Evolutionary conservation across 495 filamentous ascomycete genomes (phyloP).

Genomic region (Aspergillus cavernicola): DNA sequence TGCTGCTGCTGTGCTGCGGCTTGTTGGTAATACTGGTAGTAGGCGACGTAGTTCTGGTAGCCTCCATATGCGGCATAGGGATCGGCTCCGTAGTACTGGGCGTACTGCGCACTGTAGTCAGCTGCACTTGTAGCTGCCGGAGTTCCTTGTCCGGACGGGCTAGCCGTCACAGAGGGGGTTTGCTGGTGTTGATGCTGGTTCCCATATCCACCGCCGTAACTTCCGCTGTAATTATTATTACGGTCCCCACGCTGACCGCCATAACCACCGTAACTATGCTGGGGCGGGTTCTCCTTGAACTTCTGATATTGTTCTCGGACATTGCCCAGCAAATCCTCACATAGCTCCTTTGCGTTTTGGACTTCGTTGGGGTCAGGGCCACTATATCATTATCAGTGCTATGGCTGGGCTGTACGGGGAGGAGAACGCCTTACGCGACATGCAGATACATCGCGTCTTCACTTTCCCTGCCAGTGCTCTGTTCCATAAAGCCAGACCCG

Average conservation of each 20-base stretch:
- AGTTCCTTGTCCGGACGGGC: conserved; percentile 28
- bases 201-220: conserved; percentile 32
- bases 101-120: conserved; percentile 77
- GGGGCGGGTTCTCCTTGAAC: conserved; percentile 80
- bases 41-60: conserved; percentile 67
- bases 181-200: conserved; percentile 34
- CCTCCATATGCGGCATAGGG: conserved; percentile 93
- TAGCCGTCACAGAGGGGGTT: conserved; percentile 39
- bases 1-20: conserved; percentile 51
- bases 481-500: conserved; percentile 92
- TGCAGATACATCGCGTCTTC: conserved; percentile 96
- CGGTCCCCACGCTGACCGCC: neutral
- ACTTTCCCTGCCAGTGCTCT: conserved; percentile 75
- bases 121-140: conserved; percentile 41
- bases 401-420: neutral
- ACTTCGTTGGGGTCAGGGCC: conserved; percentile 85
- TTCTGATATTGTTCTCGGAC: conserved; percentile 82
- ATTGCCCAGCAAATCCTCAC: conserved; percentile 77
- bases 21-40: conserved; percentile 69
- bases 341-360: conserved; percentile 80
- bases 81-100: conserved; percentile 77
- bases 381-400: conserved; percentile 48
- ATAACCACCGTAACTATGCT: conserved; percentile 36
- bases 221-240: conserved; percentile 36
- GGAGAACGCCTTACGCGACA: conserved; percentile 62